These are phyloP conservation scores for Heritiera fomes DNA, from an alignment of 345 rosid genomes.

Conservation along the genomic window DNA sequence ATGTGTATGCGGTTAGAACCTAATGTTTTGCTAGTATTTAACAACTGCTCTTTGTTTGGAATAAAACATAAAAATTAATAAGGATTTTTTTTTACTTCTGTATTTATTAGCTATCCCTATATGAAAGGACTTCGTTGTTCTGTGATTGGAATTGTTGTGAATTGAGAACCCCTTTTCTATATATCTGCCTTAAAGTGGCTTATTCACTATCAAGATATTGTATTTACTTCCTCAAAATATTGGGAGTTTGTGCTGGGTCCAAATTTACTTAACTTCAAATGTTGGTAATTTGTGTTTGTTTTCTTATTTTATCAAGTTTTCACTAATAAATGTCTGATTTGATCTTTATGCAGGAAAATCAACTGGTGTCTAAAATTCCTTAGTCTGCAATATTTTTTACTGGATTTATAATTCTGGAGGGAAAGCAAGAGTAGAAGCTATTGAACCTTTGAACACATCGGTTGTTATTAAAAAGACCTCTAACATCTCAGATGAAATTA, in stretches of 20 bases:
- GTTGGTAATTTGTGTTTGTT: background rate
- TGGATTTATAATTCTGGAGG: background rate
- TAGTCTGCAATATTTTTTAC: background rate
- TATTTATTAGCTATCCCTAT: background rate
- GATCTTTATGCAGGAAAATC: slow-evolving; percentile 1
- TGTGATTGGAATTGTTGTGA: background rate
- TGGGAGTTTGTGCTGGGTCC: background rate
- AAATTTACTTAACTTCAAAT: background rate
- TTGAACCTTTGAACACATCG: background rate
- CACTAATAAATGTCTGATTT: background rate
- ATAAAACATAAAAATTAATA: background rate
- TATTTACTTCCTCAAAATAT: background rate
- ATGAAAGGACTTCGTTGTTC: background rate
- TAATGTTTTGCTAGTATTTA: background rate
- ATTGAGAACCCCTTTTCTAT: background rate
- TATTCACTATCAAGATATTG: background rate
- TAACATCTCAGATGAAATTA: background rate
- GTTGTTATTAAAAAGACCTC: background rate
- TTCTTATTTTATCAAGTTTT: background rate
- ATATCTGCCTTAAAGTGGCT: background rate
- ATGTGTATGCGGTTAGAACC: background rate
- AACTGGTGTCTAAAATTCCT: background rate
- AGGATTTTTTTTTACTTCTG: background rate
- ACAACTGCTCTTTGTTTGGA: background rate
- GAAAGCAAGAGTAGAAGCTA: background rate